These are phyloP conservation scores for Metschnikowia sp. DNA, from an alignment of 805 yeast species.

Conservation along the genomic window DNA sequence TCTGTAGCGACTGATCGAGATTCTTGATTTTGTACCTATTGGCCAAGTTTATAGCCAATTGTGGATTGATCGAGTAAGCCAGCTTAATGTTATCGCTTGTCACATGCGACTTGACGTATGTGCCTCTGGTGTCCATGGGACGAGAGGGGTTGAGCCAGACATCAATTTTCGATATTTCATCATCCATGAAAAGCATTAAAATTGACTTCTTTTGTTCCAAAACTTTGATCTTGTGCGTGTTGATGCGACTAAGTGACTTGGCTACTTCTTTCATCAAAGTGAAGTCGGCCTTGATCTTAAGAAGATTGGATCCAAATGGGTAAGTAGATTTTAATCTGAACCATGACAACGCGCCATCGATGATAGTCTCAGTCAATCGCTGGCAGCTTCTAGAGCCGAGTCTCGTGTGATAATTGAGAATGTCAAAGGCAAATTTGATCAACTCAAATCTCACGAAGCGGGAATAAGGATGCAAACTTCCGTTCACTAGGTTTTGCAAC, in stretches of 20 bases:
- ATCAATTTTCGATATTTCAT: constrained; percentile 67
- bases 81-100: constrained; percentile 43
- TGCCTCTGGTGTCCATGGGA: constrained; percentile 39
- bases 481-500: constrained; percentile 47
- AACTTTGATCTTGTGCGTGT: constrained; percentile 20
- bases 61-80: constrained; percentile 69
- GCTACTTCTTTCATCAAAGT: constrained; percentile 55
- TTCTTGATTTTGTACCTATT: constrained; percentile 51
- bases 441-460: constrained; percentile 73
- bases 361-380: constrained; percentile 47
- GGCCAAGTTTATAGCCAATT: constrained; percentile 67
- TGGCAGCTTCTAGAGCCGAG: constrained; percentile 46
- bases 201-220: constrained; percentile 52
- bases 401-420: constrained; percentile 53
- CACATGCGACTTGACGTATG: constrained; percentile 30
- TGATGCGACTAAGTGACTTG: constrained; percentile 21
- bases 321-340: constrained; percentile 58
- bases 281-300: constrained; percentile 69
- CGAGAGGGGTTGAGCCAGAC: constrained; percentile 74
- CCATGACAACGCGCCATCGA: constrained; percentile 77
- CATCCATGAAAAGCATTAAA: constrained; percentile 61
- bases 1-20: constrained; percentile 37
- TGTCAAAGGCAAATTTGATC: constrained; percentile 61
- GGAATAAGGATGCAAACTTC: constrained; percentile 81
- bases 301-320: constrained; percentile 82